These are phyloP conservation scores for Nepenthes gracilis DNA, from an alignment of 148 eudicot genomes.

Conservation along the genomic window DNA sequence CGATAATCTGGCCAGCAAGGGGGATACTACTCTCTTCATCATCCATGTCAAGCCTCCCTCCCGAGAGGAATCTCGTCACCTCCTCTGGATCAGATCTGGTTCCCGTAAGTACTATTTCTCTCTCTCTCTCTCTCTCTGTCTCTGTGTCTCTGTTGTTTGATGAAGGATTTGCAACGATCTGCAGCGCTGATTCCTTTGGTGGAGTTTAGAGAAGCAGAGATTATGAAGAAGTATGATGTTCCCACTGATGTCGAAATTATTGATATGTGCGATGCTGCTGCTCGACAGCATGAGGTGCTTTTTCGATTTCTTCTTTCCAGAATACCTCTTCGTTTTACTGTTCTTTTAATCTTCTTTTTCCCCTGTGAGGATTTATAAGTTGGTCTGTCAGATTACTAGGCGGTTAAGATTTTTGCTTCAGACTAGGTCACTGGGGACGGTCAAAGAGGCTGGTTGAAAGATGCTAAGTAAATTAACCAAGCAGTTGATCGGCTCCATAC, in stretches of 20 bases:
- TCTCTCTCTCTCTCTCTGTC: too few species aligned
- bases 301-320: background rate
- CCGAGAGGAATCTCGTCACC: constrained; percentile 33
- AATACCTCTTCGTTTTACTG: too few species aligned
- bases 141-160: background rate
- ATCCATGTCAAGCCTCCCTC: constrained; percentile 40
- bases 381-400: too few species aligned
- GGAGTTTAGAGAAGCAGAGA: constrained; percentile 66
- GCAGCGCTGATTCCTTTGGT: constrained; percentile 67
- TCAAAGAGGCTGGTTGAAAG: too few species aligned
- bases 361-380: too few species aligned
- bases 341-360: too few species aligned
- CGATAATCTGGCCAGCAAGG: constrained; percentile 60
- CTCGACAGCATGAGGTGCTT: constrained; percentile 64
- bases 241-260: constrained; percentile 57
- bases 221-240: constrained; percentile 57
- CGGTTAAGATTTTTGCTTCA: too few species aligned
- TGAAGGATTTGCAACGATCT: background rate
- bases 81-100: constrained; percentile 59
- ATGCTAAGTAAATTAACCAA: too few species aligned
- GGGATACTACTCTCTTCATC: constrained; percentile 39
- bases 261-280: constrained; percentile 64
- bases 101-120: constrained; percentile 42
- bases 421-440: too few species aligned
- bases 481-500: too few species aligned